Conservation (phyloP, 768 basidiomycete species). For the Coprinopsis marcescibilis region DNA sequence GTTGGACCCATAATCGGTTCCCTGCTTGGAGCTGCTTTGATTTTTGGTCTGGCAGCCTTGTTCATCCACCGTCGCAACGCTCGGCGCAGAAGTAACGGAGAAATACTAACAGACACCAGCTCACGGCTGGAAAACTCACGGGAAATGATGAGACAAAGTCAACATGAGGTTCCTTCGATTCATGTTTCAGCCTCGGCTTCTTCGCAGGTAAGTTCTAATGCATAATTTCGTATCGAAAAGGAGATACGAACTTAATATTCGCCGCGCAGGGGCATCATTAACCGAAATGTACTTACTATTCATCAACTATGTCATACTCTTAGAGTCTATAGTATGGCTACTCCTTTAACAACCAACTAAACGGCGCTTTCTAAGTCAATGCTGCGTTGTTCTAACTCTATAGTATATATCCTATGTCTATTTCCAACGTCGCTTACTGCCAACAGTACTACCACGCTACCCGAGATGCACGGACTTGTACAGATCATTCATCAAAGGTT, state of each 20-base stretch:
- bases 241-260: background rate
- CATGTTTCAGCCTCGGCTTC: background rate
- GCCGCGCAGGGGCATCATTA: background rate
- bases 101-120: background rate
- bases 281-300: background rate
- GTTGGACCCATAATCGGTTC: slow-evolving; percentile 10
- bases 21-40: slow-evolving; percentile 4
- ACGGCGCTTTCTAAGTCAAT: too few species aligned
- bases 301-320: background rate
- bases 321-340: background rate
- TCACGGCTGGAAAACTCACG: background rate
- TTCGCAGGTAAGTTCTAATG: background rate
- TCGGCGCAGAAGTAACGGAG: background rate
- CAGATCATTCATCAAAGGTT: background rate
- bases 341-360: too few species aligned
- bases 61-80: slow-evolving; percentile 6
- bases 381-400: too few species aligned
- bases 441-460: too few species aligned
- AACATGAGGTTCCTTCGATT: background rate
- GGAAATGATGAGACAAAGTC: background rate
- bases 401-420: background rate
- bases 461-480: too few species aligned
- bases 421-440: too few species aligned
- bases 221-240: background rate
- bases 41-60: background rate